Percentiles rank a stretch among this genome's conserved stretches.
phyloP scores from a whole-genome alignment of 1,139 yeast genomes.

The Debaryomycetaceae sp. region DNA sequence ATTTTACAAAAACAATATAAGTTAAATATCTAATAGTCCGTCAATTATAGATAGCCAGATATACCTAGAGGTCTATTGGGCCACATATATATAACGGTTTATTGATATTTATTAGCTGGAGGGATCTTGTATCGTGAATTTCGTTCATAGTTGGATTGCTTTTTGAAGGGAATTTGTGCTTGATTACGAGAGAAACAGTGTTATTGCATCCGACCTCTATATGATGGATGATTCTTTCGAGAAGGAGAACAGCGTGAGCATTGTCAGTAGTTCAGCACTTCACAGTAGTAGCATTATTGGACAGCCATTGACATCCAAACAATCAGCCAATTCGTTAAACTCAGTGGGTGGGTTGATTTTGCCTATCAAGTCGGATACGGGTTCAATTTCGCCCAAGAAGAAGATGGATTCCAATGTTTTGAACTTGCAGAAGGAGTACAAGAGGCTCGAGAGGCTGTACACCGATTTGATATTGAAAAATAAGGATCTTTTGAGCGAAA shows the following conservation, averaged over 20 bases:
- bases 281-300: neutral
- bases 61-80: neutral
- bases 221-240: neutral
- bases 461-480: constrained; percentile 24
- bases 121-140: neutral
- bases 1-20: neutral
- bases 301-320: constrained; percentile 5
- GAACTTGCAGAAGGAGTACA: constrained; percentile 11
- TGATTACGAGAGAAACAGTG: neutral
- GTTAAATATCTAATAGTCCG: neutral
- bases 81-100: neutral
- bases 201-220: neutral
- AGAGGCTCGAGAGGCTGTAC: constrained; percentile 22
- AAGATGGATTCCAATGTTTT: constrained; percentile 5
- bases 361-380: constrained; percentile 4
- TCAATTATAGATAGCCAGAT: neutral
- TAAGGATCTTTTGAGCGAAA: constrained; percentile 18
- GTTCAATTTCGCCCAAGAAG: constrained; percentile 4
- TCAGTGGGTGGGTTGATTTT: constrained; percentile 2
- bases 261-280: neutral
- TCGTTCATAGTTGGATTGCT: neutral
- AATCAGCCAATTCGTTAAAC: constrained; percentile 8
- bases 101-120: neutral
- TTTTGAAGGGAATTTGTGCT: too few relatives aligned
- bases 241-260: neutral